Evolutionary conservation across 768 basidiomycete genomes (phyloP), one percentile per base, ranked within the genome.

Genomic region (Auricularia cornea): DNA sequence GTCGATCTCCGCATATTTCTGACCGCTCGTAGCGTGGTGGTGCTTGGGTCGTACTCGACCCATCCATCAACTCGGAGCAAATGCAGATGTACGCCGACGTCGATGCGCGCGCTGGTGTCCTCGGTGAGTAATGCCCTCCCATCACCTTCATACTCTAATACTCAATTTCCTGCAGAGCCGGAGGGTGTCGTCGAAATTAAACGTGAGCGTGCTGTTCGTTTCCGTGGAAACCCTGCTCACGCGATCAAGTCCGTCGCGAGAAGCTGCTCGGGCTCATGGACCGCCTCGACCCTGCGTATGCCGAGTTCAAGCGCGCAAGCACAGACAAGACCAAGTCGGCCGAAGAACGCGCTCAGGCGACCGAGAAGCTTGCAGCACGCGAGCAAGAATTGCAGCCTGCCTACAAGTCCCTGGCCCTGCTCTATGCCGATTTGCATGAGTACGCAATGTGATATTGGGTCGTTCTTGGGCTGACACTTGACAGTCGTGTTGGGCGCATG

Each of bases 61-160:
- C 97, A 31, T 91, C 92, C 20, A 98, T 99, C 81, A 98, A 98
- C 77, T 79, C 88, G 2, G 87, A 92, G 69, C 93, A 97, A 75
- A 97, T 99, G 96, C 90, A 97, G 78, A 98, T 99, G 96, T 98
- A 94, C 70, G 96, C 95, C 29, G 97, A 98, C 71, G 86, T 90
- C 54, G 95, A 97, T 8, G 85, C 97, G 26, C 89, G 97, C 62
- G 97, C 94, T 54, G 97, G 97, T 81, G 93, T 99, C 32, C 72
- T 82, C 52, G 70, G 71, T 72, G 33, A 20, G 71, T 69, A n/a
- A 14, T 29, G n/a, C 30, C 12, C 18, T 33, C 38, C 26, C 16
- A 40, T 29, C 18, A 33, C 40, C 28, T 14, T 30, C 11, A 8
- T 23, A 12, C 30, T 14, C 3, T 38, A 16, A 16, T n/a, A 60